Evolutionary conservation across 2,329 filamentous ascomycete species (phyloP).

Genomic region (Aurifilum marmelostoma): DNA sequence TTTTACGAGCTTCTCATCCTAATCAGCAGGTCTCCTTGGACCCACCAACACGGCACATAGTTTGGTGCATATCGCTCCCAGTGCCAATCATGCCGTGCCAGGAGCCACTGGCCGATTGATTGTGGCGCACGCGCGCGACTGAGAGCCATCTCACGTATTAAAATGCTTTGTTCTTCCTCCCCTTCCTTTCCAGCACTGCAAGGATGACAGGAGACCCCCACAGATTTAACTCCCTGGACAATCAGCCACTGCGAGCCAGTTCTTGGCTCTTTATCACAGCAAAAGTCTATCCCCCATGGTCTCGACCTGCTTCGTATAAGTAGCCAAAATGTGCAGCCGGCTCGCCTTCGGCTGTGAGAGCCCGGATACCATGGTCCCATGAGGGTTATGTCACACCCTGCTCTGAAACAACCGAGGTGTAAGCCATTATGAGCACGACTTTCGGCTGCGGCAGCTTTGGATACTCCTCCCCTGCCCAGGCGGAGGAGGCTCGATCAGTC

Average conservation of each 20-base stretch:
- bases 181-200: neutral
- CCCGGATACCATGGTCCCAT: neutral
- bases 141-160: neutral
- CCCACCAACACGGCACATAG: neutral
- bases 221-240: neutral
- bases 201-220: neutral
- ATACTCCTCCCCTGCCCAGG: neutral
- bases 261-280: neutral
- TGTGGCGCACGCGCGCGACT: neutral
- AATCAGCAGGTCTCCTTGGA: neutral
- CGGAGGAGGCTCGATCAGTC: neutral
- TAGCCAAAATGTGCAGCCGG: neutral
- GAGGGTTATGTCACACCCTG: neutral
- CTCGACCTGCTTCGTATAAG: neutral
- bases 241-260: neutral
- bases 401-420: slow-evolving; percentile 8
- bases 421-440: neutral
- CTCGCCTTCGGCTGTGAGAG: neutral
- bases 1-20: neutral
- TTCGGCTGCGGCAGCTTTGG: neutral
- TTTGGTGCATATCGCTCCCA: neutral
- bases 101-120: neutral
- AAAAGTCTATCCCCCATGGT: neutral
- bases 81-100: neutral
- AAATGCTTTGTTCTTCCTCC: neutral